Evolutionary conservation across 1,284 basidiomycete genomes (phyloP).

Genomic region (Apiotrichum sp.): DNA sequence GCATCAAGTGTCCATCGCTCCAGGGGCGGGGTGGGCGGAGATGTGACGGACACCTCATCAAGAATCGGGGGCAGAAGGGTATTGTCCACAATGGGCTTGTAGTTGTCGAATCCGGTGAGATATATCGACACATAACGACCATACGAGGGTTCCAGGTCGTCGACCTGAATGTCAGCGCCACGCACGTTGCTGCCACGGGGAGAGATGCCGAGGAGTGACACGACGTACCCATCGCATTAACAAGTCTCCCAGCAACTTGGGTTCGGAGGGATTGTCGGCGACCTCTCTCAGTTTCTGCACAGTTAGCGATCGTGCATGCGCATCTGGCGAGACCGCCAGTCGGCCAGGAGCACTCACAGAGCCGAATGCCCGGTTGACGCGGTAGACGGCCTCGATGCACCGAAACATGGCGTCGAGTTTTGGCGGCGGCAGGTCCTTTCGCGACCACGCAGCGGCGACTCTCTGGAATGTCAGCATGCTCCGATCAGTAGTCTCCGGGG

Average conservation of each 20-base stretch:
- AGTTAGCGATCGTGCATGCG: conserved; percentile 32
- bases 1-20: conserved; percentile 73
- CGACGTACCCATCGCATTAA: conserved; percentile 88
- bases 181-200: not conserved
- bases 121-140: conserved; percentile 70
- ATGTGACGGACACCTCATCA: conserved; percentile 59
- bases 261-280: conserved; percentile 84
- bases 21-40: conserved; percentile 52
- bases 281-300: conserved; percentile 85
- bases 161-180: conserved; percentile 57
- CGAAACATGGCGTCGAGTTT: conserved; percentile 93
- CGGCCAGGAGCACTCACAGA: conserved; percentile 52
- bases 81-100: conserved; percentile 72
- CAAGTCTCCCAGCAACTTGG: conserved; percentile 89
- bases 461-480: conserved; percentile 54
- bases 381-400: conserved; percentile 83
- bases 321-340: no score
- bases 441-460: conserved; percentile 94
- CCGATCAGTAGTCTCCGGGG: not conserved
- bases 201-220: not conserved
- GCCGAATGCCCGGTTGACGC: conserved; percentile 73
- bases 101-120: conserved; percentile 71
- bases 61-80: conserved; percentile 64
- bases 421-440: conserved; percentile 84
- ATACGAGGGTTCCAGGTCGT: conserved; percentile 83